Percentiles rank a stretch among this genome's conserved stretches.
phyloP scores from a whole-genome alignment of 2,329 filamentous ascomycete species.

The Aureobasidium mangrovei region DNA sequence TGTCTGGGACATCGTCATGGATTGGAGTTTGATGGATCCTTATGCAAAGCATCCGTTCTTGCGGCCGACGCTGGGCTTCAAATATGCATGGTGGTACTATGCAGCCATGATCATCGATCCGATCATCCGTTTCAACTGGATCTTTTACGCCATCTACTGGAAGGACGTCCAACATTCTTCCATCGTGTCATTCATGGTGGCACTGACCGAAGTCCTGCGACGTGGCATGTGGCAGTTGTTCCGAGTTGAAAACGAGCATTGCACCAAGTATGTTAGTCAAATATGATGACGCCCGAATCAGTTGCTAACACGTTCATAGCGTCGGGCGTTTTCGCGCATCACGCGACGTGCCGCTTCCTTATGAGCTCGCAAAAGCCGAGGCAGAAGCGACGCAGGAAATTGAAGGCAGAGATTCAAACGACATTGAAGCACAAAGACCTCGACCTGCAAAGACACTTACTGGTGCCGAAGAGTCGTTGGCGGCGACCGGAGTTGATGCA shows the following conservation, averaged over 20 bases:
- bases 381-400: constrained; percentile 1
- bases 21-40: constrained; percentile 79
- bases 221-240: constrained; percentile 87
- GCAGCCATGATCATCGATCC: constrained; percentile 73
- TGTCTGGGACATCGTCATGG: constrained; percentile 93
- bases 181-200: constrained; percentile 68
- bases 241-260: constrained; percentile 96
- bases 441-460: constrained; percentile 18
- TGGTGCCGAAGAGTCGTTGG: background rate
- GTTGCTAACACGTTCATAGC: constrained; percentile 16
- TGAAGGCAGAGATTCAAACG: constrained; percentile 10
- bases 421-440: constrained; percentile 1
- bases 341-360: constrained; percentile 78
- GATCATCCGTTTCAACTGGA: constrained; percentile 84
- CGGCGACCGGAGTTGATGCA: constrained; percentile 15
- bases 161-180: constrained; percentile 75
- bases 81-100: constrained; percentile 77
- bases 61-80: constrained; percentile 71
- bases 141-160: constrained; percentile 82
- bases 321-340: constrained; percentile 84
- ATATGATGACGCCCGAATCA: background rate
- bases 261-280: constrained; percentile 50
- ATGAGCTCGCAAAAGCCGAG: constrained; percentile 39
- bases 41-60: constrained; percentile 52
- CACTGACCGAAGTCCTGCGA: constrained; percentile 70